Percentiles rank a stretch among this genome's conserved stretches.
These are phyloP conservation scores for Sporothrix pseudoabietina DNA, from an alignment of 2,329 filamentous ascomycete genomes.

Conservation along the genomic window DNA sequence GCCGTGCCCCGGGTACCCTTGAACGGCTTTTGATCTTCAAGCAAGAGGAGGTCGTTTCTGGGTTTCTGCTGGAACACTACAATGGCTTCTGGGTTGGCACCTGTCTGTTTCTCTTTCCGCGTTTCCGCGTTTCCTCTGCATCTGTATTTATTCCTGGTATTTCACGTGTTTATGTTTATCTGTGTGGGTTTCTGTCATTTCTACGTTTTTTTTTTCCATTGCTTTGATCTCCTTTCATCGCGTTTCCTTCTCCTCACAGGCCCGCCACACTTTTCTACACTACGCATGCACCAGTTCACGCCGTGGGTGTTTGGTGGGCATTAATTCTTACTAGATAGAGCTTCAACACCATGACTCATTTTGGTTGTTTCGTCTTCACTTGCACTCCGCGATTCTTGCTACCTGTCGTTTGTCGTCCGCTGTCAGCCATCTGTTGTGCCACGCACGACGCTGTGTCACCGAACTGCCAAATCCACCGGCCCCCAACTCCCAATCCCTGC, in stretches of 20 bases:
- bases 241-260: conserved; percentile 17
- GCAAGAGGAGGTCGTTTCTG: conserved; percentile 17
- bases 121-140: neutral
- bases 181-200: conserved; percentile 1
- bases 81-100: conserved; percentile 20
- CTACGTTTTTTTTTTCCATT: neutral
- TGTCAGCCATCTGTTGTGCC: neutral
- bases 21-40: conserved; percentile 21
- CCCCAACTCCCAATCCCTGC: conserved; percentile 14
- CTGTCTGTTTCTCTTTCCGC: neutral
- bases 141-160: neutral
- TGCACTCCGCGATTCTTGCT: neutral
- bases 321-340: conserved; percentile 11
- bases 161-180: neutral
- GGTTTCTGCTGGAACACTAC: neutral
- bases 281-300: neutral
- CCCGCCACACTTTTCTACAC: neutral
- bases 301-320: conserved; percentile 5
- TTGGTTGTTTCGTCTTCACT: neutral
- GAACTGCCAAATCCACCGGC: neutral
- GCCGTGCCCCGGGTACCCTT: neutral
- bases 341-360: neutral
- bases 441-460: neutral
- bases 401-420: neutral
- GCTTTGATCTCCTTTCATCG: neutral